A percentile compares a stretch with the other conserved stretches of the same genome.
These are phyloP conservation scores for Apophysomyces trapeziformis DNA, from an alignment of 371 early-diverging fungal genomes.

Conservation along the genomic window DNA sequence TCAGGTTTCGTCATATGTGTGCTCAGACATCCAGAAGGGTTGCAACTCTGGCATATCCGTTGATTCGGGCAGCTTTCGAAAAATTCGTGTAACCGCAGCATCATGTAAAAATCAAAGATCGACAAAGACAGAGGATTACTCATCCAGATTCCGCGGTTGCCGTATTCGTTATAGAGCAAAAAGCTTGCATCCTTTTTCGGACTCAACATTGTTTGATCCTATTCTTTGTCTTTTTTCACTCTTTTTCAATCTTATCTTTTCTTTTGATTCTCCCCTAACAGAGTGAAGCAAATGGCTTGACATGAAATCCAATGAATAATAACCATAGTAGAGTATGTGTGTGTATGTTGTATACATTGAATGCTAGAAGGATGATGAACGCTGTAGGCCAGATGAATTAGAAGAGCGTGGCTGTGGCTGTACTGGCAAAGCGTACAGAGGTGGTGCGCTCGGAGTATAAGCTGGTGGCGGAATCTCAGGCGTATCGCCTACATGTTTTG, in stretches of 20 bases:
- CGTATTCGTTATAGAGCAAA: neutral
- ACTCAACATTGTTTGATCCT: too few species aligned
- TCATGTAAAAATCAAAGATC: neutral
- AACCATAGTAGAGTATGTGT: too few species aligned
- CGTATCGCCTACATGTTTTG: neutral
- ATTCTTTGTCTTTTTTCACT: too few species aligned
- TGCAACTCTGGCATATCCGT: neutral
- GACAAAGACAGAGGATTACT: neutral
- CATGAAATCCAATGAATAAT: too few species aligned
- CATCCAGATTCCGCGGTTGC: neutral
- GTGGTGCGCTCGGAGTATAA: slow-evolving; percentile 7
- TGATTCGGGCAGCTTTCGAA: neutral
- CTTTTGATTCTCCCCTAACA: too few species aligned
- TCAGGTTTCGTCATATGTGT: neutral
- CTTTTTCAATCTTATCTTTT: too few species aligned
- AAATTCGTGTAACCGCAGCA: neutral
- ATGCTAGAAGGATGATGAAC: slow-evolving; percentile 1
- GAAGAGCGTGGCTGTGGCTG: neutral
- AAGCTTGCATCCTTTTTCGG: neutral
- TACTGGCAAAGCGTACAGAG: neutral
- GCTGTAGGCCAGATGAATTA: neutral
- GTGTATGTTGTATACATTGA: neutral
- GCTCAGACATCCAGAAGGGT: neutral
- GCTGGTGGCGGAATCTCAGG: slow-evolving; percentile 1
- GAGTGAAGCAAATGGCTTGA: too few species aligned